Evolutionary conservation across 1,284 basidiomycete species (phyloP).

Genomic region (Albatrellus sp.): DNA sequence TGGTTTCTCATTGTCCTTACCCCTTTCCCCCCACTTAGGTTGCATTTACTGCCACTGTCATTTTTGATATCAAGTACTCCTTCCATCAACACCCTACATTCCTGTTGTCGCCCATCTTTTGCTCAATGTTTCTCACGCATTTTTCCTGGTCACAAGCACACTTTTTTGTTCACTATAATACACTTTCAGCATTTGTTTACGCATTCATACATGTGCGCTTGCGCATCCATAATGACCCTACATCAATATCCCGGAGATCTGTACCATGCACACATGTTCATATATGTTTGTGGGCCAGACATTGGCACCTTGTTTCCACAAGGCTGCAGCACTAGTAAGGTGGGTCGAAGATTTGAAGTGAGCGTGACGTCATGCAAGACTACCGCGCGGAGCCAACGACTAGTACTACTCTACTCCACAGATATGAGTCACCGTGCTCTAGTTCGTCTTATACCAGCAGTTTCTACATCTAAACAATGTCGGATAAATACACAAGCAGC

Average conservation of each 20-base stretch:
- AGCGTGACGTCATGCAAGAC: too few relatives aligned
- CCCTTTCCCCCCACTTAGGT: constrained; percentile 7
- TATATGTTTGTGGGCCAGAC: too few relatives aligned
- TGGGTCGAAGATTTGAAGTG: too few relatives aligned
- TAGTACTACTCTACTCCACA: too few relatives aligned
- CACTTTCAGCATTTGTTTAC: background rate
- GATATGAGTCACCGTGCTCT: too few relatives aligned
- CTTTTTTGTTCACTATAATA: background rate
- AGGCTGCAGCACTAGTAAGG: background rate
- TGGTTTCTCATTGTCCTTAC: constrained; percentile 15
- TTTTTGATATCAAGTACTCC: constrained; percentile 12
- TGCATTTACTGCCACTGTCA: constrained; percentile 8
- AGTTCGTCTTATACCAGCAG: too few relatives aligned
- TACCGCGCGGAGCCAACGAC: too few relatives aligned
- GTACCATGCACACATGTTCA: background rate
- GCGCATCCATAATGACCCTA: constrained; percentile 1
- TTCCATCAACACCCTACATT: constrained; percentile 16
- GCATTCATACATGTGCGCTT: background rate
- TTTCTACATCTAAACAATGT: too few relatives aligned
- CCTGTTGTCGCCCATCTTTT: constrained; percentile 15
- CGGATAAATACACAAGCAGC: too few relatives aligned
- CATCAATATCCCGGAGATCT: constrained; percentile 1
- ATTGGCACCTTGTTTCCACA: background rate
- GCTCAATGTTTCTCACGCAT: constrained; percentile 13
- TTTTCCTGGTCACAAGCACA: constrained; percentile 1